These are phyloP conservation scores for Candida glaebosa DNA, from an alignment of 805 yeast species.

Conservation along the genomic window DNA sequence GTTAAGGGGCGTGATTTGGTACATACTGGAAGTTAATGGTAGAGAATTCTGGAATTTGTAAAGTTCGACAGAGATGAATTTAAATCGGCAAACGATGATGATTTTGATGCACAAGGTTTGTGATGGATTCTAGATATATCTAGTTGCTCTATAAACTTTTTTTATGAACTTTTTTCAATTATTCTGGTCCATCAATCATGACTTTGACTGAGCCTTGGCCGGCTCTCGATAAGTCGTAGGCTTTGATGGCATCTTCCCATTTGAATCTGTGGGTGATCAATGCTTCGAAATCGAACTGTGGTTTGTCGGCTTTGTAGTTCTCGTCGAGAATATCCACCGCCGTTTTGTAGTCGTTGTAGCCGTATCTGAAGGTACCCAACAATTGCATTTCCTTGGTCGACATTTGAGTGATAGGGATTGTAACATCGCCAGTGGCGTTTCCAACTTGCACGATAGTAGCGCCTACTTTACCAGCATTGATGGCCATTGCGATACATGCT, in stretches of 20 bases:
- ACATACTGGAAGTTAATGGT: too few species aligned
- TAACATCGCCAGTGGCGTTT: constrained; percentile 66
- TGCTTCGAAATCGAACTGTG: constrained; percentile 55
- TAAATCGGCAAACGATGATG: too few species aligned
- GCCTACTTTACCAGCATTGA: constrained; percentile 57
- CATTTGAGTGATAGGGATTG: constrained; percentile 71
- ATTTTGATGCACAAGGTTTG: too few species aligned
- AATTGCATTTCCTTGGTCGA: constrained; percentile 65
- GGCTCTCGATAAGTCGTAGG: constrained; percentile 65
- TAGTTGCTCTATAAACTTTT: too few species aligned
- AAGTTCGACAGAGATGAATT: too few species aligned
- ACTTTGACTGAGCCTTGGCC: constrained; percentile 75
- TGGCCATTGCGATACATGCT: constrained; percentile 67
- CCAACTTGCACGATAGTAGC: constrained; percentile 85
- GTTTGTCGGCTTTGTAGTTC: constrained; percentile 44
- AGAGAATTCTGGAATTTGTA: too few species aligned
- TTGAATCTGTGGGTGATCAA: constrained; percentile 71
- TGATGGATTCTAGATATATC: too few species aligned
- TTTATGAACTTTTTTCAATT: constrained; percentile 5
- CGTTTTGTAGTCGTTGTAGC: constrained; percentile 69
- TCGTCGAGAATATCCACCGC: constrained; percentile 64
- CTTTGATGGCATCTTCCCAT: constrained; percentile 71
- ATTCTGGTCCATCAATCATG: constrained; percentile 75
- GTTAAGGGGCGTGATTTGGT: too few species aligned
- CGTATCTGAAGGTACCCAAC: constrained; percentile 79